These are phyloP conservation scores for Plasmodium vivax DNA, from an alignment of 169 alveolate genomes.

Conservation along the genomic window DNA sequence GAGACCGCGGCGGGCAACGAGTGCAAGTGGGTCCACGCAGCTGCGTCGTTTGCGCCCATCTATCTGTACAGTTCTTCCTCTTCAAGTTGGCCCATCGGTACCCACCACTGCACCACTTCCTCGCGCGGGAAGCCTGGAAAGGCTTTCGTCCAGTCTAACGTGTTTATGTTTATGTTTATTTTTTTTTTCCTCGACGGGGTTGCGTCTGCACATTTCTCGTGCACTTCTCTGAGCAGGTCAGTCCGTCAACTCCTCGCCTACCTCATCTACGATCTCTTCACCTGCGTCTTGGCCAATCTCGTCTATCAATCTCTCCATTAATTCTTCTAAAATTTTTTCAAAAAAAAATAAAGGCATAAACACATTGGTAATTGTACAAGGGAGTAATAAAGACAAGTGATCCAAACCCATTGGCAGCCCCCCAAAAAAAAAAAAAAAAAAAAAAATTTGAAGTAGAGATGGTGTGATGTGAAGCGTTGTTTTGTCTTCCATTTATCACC, in stretches of 20 bases:
- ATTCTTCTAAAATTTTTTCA: neutral
- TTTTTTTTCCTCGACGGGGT: neutral
- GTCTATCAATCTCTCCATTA: neutral
- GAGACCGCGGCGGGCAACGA: neutral
- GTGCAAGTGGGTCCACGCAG: neutral
- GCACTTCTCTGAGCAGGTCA: neutral
- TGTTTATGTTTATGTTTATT: neutral
- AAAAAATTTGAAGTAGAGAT: neutral
- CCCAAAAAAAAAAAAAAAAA: neutral
- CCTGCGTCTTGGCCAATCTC: neutral
- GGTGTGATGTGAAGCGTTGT: neutral
- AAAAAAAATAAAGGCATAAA: neutral
- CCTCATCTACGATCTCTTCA: neutral
- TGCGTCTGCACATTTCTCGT: neutral
- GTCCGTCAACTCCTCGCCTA: neutral
- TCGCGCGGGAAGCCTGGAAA: neutral
- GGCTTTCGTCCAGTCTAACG: neutral
- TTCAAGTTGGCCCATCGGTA: neutral
- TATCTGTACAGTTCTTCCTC: neutral
- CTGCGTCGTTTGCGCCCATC: neutral
- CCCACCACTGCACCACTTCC: neutral
- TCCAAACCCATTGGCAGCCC: neutral
- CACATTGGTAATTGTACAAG: neutral
- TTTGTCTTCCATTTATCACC: neutral
- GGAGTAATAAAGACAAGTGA: neutral